Percentiles rank a stretch among this genome's conserved stretches.
Evolutionary conservation across 73 alveolate genomes (phyloP).

Genomic region (Paramecium sonneborni): DNA sequence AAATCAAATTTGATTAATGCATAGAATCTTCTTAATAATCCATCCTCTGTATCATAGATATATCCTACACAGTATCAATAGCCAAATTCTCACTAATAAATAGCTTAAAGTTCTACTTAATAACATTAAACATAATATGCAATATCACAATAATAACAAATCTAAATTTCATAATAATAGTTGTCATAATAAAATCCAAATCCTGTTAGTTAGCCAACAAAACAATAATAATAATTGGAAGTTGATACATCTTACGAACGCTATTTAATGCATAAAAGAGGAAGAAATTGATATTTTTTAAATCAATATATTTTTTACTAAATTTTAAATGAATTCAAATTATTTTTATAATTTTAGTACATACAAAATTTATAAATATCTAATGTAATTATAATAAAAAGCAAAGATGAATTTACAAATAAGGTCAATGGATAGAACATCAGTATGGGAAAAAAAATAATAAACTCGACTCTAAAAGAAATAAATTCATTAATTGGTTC

Average conservation of each 20-base stretch:
- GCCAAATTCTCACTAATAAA: neutral
- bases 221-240: neutral
- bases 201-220: neutral
- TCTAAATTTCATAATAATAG: neutral
- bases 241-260: neutral
- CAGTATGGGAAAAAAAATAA: neutral
- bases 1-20: neutral
- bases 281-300: no score
- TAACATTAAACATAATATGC: neutral
- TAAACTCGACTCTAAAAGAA: neutral
- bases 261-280: neutral
- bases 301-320: no score
- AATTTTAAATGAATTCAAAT: no score
- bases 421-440: conserved; percentile 51
- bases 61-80: neutral
- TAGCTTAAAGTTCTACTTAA: neutral
- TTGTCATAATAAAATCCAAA: neutral
- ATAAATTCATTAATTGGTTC: conserved; percentile 51
- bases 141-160: neutral
- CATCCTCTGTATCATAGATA: neutral
- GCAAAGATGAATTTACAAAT: neutral
- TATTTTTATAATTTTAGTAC: no score
- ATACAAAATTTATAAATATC: no score
- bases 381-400: neutral
- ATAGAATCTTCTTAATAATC: neutral